Evolutionary conservation across 2,329 filamentous ascomycete species (phyloP), one percentile per base, ranked within the genome.

Genomic region (Epichloe elymi): DNA sequence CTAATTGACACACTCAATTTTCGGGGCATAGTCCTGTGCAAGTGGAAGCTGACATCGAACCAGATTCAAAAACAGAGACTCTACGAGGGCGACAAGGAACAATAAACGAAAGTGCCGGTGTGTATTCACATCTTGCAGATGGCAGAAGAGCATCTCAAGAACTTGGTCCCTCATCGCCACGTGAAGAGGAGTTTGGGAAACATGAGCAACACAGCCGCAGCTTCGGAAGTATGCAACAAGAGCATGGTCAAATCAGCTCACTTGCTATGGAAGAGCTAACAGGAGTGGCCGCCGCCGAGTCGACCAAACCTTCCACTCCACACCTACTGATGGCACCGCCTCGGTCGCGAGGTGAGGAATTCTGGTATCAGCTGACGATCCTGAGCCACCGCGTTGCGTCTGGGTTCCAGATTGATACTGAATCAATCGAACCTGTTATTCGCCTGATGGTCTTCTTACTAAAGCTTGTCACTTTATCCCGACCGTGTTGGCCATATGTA

Each of bases 401-500:
- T 4, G 46, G 53, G 3, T 15, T 66, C 60, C 54, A 58, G 58
- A 45, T 55, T 56, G 55, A 60, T 58, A 41, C 67, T 62, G 59
- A 55, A 56, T 47, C 62, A 7, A 36, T 67, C 6, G 55, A 60
- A 60, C 65, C 64, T 63, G 66, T 46, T 49, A 69, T 5, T 19
- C 82, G 83, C 46, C 66, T 87, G 3, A 58, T 65, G 1, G 58
- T 90, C 1, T 90, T 95, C 58, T 63, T 84, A 5, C 57, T 76
- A 47, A 95, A 95, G 65, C 67, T 89, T 8, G 67, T 75, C 12
- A 79, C 80, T 0, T 67, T 93, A 10, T 74, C 77, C 3, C 73
- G 76, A 45, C 78, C 83, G 1, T 95, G 89, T 64, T 80, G 80
- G 63, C 88, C 88, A 0, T 82, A 82, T 52, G 80, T 81, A 42